Evolutionary conservation across 495 filamentous ascomycete genomes (phyloP), one percentile per base, ranked within the genome.

Genomic region (Clohesyomyces aquaticus): DNA sequence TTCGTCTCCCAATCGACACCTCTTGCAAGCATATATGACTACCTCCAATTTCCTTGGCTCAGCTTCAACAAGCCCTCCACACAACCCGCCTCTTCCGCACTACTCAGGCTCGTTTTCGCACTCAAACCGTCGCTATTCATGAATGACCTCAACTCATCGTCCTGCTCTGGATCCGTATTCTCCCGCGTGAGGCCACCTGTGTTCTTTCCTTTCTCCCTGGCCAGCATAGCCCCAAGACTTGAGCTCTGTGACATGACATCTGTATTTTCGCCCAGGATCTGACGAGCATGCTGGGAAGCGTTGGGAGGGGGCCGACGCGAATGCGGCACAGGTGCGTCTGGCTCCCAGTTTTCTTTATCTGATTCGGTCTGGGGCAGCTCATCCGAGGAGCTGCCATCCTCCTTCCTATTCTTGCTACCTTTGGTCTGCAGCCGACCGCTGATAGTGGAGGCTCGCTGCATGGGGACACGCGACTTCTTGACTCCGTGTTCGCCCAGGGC

Each of bases 311-410:
- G 23, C 18, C 32, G 59, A 23, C 48, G 54, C n/a, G 58, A 19
- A 18, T 57, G 38, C 1, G 48, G 27, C 25, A 26, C 8, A 19
- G 41, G 59, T 14, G 57, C 46, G 0, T 84, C 21, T 78, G 85
- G 85, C 50, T 87, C 82, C 90, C 90, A 94, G 72, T 97, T 97
- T 77, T 97, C 93, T 73, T 97, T 97, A 70, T 97, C 93, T 1
- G 91, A 95, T 55, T 96, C 93, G 41, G 87, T 80, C 62, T 76
- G 86, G 64, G 72, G 75, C 48, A 70, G 43, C 0, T 61, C 46
- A n/a, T 70, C 67, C 3, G 58, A 61, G 1, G 57, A 54, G 26
- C 27, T 50, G 11, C 47, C 28, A 27, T 59, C 49, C 8, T 22
- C 21, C 19, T 59, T n/a, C n/a, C n/a, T n/a, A n/a, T n/a, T 55